Base-by-base conservation (phyloP, 345 rosid species). In the Dimocarpus longan region DNA sequence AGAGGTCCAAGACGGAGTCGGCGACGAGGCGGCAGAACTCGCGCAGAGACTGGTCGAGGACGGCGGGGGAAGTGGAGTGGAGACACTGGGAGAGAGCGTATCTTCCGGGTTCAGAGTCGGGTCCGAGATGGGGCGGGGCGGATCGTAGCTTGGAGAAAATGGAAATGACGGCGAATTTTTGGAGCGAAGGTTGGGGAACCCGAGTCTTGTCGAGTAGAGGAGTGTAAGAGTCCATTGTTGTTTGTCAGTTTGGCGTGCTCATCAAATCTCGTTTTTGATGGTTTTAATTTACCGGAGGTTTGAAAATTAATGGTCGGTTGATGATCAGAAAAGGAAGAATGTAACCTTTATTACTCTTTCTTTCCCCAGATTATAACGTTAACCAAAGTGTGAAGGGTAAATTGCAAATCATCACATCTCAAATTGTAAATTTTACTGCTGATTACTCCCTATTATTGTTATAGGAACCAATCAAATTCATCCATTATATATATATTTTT, bases 41-140 rank as follows among this genome's bases (percentile, higher is more conserved):
- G 73, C 94, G 94, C 81, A 91, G 95, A 16, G 98, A 82, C 77
- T 95, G 98, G 84, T 95, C 98, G 78, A 89, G 94, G 48, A 95
- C 98, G 44, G 95, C 85, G 42, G 88, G 76, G 11, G 93, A 91
- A 5, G 84, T 12, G 56, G 97, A 92, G 65, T 69, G 83, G 50
- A 95, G 89, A 82, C 98, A 95, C 72, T 82, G 87, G 37, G 95
- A 60, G 78, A 95, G 86, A 46, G 93, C 93, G 48, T 92, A 82
- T 76, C 90, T 78, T 37, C 92, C 98, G 10, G 92, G 82, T 10
- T 75, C 91, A 10, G 97, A 91, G 12, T 91, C 93, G 54, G 93
- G 82, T 37, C 82, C 89, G 5, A 88, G 81, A 76, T 69, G 77
- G 24, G 71, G 62, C 10, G 97, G 91, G 24, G 91, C 86, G 19